Conservation (phyloP, 441 rosid species). For the Omphalea diandra region DNA sequence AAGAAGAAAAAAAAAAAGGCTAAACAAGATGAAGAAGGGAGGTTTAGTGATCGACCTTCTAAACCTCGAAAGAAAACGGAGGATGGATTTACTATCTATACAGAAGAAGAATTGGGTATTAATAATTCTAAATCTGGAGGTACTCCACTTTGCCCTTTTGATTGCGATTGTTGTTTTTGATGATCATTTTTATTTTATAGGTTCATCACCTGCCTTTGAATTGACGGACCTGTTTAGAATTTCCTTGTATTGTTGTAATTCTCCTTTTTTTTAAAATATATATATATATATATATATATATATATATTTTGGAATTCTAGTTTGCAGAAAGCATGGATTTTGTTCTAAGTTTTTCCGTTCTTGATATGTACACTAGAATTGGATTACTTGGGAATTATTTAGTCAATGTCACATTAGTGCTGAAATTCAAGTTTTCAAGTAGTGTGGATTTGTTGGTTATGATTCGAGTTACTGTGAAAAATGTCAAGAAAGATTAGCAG, state of each 20-base stretch:
- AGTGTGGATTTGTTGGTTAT: too few relatives aligned
- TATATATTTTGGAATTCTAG: background rate
- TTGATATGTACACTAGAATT: background rate
- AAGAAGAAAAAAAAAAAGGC: slow-evolving; percentile 39
- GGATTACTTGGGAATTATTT: background rate
- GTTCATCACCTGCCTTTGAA: background rate
- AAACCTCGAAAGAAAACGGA: slow-evolving; percentile 48
- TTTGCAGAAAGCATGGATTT: background rate
- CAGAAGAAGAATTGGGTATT: slow-evolving; percentile 75
- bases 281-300: too few relatives aligned
- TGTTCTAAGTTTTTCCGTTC: background rate
- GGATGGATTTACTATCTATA: slow-evolving; percentile 50
- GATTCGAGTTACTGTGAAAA: too few relatives aligned
- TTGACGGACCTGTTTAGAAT: background rate
- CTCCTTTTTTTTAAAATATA: too few relatives aligned
- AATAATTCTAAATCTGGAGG: slow-evolving; percentile 53
- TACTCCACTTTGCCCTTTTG: slow-evolving; percentile 77
- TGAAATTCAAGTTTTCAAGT: too few relatives aligned
- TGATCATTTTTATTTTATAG: too few relatives aligned
- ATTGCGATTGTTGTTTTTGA: slow-evolving; percentile 75
- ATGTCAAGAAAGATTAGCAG: too few relatives aligned
- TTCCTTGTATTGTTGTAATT: background rate
- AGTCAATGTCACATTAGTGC: too few relatives aligned
- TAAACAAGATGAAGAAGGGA: slow-evolving; percentile 25
- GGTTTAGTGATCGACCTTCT: slow-evolving; percentile 24